Base-by-base conservation (phyloP, 148 eudicot species). In the Amaranthus hypochondriacus region DNA sequence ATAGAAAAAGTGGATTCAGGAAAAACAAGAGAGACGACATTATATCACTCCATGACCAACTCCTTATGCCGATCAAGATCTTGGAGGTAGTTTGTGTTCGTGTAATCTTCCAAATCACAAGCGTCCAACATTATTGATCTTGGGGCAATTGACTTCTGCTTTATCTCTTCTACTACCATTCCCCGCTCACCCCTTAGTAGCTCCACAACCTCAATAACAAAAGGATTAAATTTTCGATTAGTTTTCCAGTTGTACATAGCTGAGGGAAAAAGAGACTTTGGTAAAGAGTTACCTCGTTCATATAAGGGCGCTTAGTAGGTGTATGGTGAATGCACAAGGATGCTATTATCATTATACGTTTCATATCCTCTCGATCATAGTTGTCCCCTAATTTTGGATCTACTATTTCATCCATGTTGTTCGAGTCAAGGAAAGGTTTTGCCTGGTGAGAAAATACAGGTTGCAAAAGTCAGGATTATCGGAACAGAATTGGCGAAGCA, bases 31-130 rank as follows among this genome's bases (percentile, higher is more conserved):
- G 14, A 7, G 54, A 10, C 10, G 39, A 28, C 39, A 28, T 28
- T 28, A 71, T 1, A 48, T 86, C 73, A 89, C 83, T 94, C 97
- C 93, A 94, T 80, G 71, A 90, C 87, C 10, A 94, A 89, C 76
- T 91, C 86, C 85, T 76, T 88, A 74, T 94, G 97, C 55, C 98
- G 97, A 77, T 86, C 80, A 54, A 94, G 89, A 83, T 91, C 97
- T 18, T 88, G 81, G 47, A 91, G 83, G 73, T 91, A 94, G 69
- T 82, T 88, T 2, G 97, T 79, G 58, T 81, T 57, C 61, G 90
- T 88, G 72, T 94, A 94, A 13, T 84, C 90, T 51, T 89, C 98
- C 61, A 88, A 68, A 83, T 93, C 94, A 79, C 92, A 93, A 6
- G 88, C 85, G 18, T 93, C 97, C 64, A 88, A 15, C 56, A 89